A percentile compares a stretch with the other conserved stretches of the same genome.
Evolutionary conservation across 148 eudicot species (phyloP).

Genomic region (Amaranthus palmeri): DNA sequence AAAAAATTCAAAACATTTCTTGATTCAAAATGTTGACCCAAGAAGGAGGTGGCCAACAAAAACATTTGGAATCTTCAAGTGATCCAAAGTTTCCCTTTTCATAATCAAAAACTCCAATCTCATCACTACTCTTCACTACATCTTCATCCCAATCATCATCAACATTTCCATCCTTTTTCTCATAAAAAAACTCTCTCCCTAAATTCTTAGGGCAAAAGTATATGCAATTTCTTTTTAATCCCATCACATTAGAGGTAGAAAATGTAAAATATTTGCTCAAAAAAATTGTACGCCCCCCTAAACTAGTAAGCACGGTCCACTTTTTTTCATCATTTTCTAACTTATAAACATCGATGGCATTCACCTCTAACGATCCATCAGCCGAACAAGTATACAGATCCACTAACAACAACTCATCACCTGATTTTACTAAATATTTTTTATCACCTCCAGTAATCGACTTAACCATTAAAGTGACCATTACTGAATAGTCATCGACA

Average conservation of each 20-base stretch:
- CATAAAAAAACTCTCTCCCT: not conserved
- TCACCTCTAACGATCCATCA: constrained; percentile 4
- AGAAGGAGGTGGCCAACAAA: constrained; percentile 6
- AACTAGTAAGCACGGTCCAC: constrained; percentile 16
- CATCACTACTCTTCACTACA: not conserved
- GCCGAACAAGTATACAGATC: constrained; percentile 18
- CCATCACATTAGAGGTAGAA: constrained; percentile 3
- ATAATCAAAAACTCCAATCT: constrained; percentile 6
- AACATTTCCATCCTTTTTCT: not conserved
- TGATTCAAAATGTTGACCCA: constrained; percentile 1
- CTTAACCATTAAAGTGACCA: constrained; percentile 10
- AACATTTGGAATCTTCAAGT: not conserved
- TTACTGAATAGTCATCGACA: not conserved
- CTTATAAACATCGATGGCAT: constrained; percentile 19
- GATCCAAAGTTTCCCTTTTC: not conserved
- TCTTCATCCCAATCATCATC: not conserved
- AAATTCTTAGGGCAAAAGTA: constrained; percentile 20
- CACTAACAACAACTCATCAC: constrained; percentile 8
- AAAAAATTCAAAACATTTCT: not conserved
- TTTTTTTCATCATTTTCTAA: constrained; percentile 3
- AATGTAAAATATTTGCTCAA: constrained; percentile 17
- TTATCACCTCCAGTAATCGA: constrained; percentile 23
- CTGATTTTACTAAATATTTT: constrained; percentile 23
- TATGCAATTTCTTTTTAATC: constrained; percentile 25
- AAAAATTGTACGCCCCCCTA: constrained; percentile 16